Base-by-base conservation (phyloP, 2,329 filamentous ascomycete genomes). In the Acrocalymma vagum region DNA sequence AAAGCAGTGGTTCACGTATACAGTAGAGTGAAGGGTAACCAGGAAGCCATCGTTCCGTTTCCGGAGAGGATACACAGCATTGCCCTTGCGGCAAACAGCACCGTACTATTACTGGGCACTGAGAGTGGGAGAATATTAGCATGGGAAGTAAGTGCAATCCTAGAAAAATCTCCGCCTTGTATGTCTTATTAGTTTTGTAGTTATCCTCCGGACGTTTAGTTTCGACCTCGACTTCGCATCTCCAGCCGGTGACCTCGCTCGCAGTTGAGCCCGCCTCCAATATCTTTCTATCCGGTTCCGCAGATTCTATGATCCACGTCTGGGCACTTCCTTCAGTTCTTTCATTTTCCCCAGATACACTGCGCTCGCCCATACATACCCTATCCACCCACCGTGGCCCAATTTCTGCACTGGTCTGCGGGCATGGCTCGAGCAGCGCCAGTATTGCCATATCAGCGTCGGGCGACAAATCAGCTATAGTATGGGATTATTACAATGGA, bases 1-100 rank as follows among this genome's bases (percentile, higher is more conserved):
- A 97, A 96, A 71, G 90, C 91, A 0, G 88, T 95, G 27, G 81
- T 99, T 2, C 90, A 97, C 72, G 90, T 99, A 39, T 99, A 97
- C 72, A 92, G 83, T 42, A 82, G 91, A 39, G 79, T 85, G 43
- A 88, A 88, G 50, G 88, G 88, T 18, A 94, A 88, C 58, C 91
- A 96, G 65, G 93, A 97, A 72, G 88, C 90, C 6, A 81, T 90
- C 13, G 84, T 97, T 14, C 87, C 92, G 1, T 95, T 99, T 60
- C 85, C 88, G 0, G 93, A 97, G 71, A 83, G 85, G 58, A 90
- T 99, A 61, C 85, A 84, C 51, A 91, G 88, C 70, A 74, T 95
- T 59, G 80, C 84, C 15, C 77, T 95, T 38, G 83, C 84, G 16
- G 85, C 82, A 31, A 81, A 89, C 51, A 77, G 78, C 50, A 74